Evolutionary conservation across 108 stramenopile species (phyloP), one percentile per base, ranked within the genome.

Genomic region (Seminavis robusta): DNA sequence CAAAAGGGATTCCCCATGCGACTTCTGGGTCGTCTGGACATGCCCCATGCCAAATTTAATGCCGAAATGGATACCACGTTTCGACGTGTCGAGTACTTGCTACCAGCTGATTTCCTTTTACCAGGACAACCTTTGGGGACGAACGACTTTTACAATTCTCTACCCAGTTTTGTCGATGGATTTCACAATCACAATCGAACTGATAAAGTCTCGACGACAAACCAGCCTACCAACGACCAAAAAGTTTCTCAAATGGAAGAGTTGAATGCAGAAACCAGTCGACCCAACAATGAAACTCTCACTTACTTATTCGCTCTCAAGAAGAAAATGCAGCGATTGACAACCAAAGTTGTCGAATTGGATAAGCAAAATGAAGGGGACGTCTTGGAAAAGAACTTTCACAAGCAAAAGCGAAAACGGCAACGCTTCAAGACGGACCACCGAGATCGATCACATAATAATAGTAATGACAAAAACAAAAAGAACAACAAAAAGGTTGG

Each of bases 11-110:
- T 20, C 8, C 28, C 61, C 56, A 69, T 90, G 49, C 74, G 75
- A 23, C 68, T 90, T 31, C 69, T 90, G 40, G 88, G 84, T 15
- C 71, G 88, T 50, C 71, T 76, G 26, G 45, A 57, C 3, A 71
- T 86, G 40, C 56, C 72, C 0, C 61, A 79, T 23, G 76, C 71
- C 17, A 67, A 60, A 41, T 92, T 92, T 55, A 92, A 86, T 61
- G 79, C 90, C 20, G 90, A 92, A 67, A 77, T 59, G 47, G 90
- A 92, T 62, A 50, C 80, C 32, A 63, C 69, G 2, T 74, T 77
- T 62, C 74, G 90, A 20, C 70, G 90, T 4, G 60, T 84, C 4
- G 86, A 92, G 56, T 92, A 88, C 34, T 56, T 87, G 16, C 40
- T 92, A 15, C 90, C 90, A 0, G 59, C 79, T 3, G 84, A 86